Percentiles rank a stretch among this genome's conserved stretches.
Evolutionary conservation across 208 protist genomes (phyloP).

Genomic region (Trypanosoma boissoni): DNA sequence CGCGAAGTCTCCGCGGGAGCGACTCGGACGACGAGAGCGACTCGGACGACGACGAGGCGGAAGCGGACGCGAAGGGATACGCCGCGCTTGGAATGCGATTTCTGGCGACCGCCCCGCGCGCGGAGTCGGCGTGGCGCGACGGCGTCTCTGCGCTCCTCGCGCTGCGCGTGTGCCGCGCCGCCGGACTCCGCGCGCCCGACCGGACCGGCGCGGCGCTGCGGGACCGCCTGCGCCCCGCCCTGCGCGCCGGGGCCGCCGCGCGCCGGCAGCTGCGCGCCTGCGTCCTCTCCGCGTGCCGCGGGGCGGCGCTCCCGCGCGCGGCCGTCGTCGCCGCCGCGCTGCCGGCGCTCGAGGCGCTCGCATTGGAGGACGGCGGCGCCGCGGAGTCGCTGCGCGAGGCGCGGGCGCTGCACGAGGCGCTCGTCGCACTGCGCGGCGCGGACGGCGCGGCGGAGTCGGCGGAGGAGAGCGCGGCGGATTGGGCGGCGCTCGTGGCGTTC

Average conservation of each 20-base stretch:
- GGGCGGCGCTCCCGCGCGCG: slow-evolving; percentile 53
- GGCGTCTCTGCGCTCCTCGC: slow-evolving; percentile 59
- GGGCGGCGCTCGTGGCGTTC: slow-evolving; percentile 59
- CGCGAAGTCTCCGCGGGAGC: too few relatives aligned
- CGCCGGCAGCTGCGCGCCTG: neutral
- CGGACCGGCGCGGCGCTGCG: neutral
- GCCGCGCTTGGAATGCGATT: slow-evolving; percentile 56
- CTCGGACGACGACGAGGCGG: slow-evolving; percentile 10
- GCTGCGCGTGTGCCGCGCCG: slow-evolving; percentile 41
- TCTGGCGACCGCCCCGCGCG: slow-evolving; percentile 43
- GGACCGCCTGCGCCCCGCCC: neutral
- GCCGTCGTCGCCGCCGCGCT: slow-evolving; percentile 37
- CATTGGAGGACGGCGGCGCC: neutral
- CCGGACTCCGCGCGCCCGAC: slow-evolving; percentile 22
- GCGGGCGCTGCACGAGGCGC: slow-evolving; percentile 51
- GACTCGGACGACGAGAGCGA: neutral
- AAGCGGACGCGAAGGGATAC: slow-evolving; percentile 31
- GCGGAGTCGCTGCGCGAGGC: slow-evolving; percentile 29
- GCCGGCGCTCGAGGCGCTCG: slow-evolving; percentile 58
- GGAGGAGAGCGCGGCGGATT: slow-evolving; percentile 57
- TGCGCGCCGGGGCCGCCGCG: slow-evolving; percentile 4
- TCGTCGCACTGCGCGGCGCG: slow-evolving; percentile 52
- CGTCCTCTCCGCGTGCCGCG: slow-evolving; percentile 31
- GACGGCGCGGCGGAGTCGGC: slow-evolving; percentile 13
- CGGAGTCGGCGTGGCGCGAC: slow-evolving; percentile 49